A percentile compares a stretch with the other conserved stretches of the same genome.
Evolutionary conservation across 176 grass and related monocot species (phyloP).

Genomic region (Musa troglodytarum): DNA sequence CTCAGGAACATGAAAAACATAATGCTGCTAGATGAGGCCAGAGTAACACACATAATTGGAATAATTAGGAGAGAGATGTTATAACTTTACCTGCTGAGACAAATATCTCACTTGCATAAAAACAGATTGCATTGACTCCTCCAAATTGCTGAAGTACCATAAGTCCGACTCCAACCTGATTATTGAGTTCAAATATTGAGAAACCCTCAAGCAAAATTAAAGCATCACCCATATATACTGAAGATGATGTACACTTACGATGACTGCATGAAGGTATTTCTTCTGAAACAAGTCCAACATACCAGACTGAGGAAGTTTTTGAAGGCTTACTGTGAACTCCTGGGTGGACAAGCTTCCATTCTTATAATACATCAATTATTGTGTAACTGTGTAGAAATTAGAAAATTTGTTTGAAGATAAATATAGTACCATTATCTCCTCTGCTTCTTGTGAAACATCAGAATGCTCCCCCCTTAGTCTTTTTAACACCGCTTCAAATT

Average conservation of each 20-base stretch:
- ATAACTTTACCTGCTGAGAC: constrained; percentile 66
- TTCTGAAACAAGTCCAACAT: constrained; percentile 69
- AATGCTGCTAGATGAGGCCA: neutral
- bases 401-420: neutral
- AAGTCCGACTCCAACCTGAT: constrained; percentile 67
- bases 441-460: constrained; percentile 54
- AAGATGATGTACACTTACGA: constrained; percentile 28
- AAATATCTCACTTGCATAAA: constrained; percentile 92
- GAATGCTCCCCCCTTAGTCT: constrained; percentile 47
- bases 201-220: neutral
- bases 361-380: constrained; percentile 6
- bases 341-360: constrained; percentile 14
- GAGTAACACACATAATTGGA: neutral
- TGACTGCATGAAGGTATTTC: constrained; percentile 52
- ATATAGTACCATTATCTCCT: constrained; percentile 53
- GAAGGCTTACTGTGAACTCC: constrained; percentile 68
- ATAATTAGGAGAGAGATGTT: neutral
- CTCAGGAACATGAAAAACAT: neutral
- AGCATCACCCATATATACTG: neutral
- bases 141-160: constrained; percentile 89
- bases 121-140: constrained; percentile 81
- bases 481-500: constrained; percentile 37
- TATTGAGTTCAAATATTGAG: neutral
- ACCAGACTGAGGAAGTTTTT: constrained; percentile 35
- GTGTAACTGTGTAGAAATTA: constrained; percentile 1